Conservation (phyloP, 441 rosid species). For the Theobroma grandiflorum region DNA sequence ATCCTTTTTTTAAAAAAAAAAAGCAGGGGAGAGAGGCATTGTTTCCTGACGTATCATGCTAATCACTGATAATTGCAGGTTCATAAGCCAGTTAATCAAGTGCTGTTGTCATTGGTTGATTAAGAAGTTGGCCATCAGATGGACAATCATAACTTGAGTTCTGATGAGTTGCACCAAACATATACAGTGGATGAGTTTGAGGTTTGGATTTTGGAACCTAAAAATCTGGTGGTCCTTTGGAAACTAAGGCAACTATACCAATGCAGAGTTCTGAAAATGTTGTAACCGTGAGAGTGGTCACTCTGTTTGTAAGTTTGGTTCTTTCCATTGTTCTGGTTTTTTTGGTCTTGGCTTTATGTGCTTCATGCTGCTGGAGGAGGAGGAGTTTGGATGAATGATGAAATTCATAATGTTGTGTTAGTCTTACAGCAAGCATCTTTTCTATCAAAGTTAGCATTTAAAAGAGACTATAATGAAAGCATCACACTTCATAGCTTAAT, state of each 20-base stretch:
- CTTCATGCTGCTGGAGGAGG: conserved; percentile 12
- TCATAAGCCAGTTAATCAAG: conserved; percentile 84
- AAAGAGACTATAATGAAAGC: neutral
- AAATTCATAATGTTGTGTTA: neutral
- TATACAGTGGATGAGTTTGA: conserved; percentile 87
- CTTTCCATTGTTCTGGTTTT: conserved; percentile 20
- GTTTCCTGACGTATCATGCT: conserved; percentile 30
- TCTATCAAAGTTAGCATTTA: neutral
- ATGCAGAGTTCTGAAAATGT: conserved; percentile 97
- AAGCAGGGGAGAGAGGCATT: neutral
- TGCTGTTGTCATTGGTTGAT: conserved; percentile 85
- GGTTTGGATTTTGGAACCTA: conserved; percentile 88
- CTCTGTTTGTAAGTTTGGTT: conserved; percentile 74
- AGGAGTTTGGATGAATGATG: neutral
- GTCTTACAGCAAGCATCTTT: neutral
- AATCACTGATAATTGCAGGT: conserved; percentile 55
- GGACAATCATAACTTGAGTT: conserved; percentile 75
- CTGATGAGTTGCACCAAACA: conserved; percentile 77
- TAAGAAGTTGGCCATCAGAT: conserved; percentile 92
- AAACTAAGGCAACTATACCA: conserved; percentile 87
- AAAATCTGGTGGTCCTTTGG: conserved; percentile 90
- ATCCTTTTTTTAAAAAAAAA: neutral
- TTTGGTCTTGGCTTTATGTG: conserved; percentile 18
- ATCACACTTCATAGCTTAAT: neutral
- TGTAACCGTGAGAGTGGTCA: conserved; percentile 86